Base-by-base conservation (phyloP, 805 yeast species). In the Cyberlindnera amylophila region DNA sequence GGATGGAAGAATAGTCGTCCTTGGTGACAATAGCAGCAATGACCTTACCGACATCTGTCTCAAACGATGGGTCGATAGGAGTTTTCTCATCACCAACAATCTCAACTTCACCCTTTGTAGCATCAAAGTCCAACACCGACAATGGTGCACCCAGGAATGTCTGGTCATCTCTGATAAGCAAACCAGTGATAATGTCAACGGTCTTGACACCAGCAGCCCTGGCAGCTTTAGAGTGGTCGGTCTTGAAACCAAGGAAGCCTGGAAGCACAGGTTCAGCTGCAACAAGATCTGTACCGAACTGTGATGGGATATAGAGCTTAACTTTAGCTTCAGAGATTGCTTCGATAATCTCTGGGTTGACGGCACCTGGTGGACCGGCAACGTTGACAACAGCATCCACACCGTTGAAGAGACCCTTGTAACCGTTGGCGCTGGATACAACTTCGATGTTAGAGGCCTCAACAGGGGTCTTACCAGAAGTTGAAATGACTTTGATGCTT, bases 241-340 rank as follows among this genome's bases (percentile, higher is more conserved):
- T 34, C 55, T 75, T 75, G 15, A 43, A 11, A 2, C 36, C 52
- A 4, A 61, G 41, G 42, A 73, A 62, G 1, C 64, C 66, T 6
- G 77, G 72, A 17, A 67, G 56, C 17, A 40, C 31, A 16, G 50
- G 44, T 4, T 51, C 51, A 16, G 57, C 57, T 8, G 54, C 62
- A 3, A 49, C 55, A 14, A 69, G 38, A 41, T 77, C 78, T 17
- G 66, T 52, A 32, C 86, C 88, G 51, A 74, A 81, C 52, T 79
- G 84, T 2, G 82, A 72, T 26, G 84, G 82, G 49, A 79, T 71
- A 62, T 69, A 79, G 27, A 77, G 54, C 54, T 72, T 71, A 38
- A 78, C 76, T 48, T 72, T 70, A 38, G 65, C 67, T 24, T 54
- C 59, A 9, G 57, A 55, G 3, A 71, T 70, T 7, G 72, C 69